A percentile compares a stretch with the other conserved stretches of the same genome.
phyloP scores from a whole-genome alignment of 164 flowering plant species.

The Dillenia suffruticosa region DNA sequence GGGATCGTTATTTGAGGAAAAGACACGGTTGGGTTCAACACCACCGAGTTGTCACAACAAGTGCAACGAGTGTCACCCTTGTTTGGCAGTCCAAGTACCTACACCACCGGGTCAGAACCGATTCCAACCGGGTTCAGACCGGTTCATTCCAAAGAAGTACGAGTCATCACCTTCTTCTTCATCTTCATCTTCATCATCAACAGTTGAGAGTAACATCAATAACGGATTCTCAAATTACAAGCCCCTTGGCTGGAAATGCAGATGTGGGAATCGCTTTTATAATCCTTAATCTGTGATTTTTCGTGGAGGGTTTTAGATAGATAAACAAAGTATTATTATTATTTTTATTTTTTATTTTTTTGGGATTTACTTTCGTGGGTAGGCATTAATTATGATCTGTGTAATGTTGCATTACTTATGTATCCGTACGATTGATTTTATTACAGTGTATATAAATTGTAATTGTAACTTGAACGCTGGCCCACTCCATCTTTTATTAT shows the following conservation, averaged over 20 bases:
- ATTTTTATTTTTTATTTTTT: too few species aligned
- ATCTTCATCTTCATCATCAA: slow-evolving; percentile 6
- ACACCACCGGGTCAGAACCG: slow-evolving; percentile 34
- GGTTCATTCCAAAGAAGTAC: slow-evolving; percentile 8
- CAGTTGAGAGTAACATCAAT: slow-evolving; percentile 15
- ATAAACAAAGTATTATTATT: too few species aligned
- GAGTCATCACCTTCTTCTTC: slow-evolving; percentile 4
- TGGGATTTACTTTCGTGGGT: too few species aligned
- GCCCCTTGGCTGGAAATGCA: slow-evolving; percentile 84
- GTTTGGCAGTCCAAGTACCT: slow-evolving; percentile 84
- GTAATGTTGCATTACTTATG: too few species aligned
- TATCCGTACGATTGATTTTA: too few species aligned
- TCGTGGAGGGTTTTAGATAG: too few species aligned
- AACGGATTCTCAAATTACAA: slow-evolving; percentile 63
- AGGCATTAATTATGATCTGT: too few species aligned
- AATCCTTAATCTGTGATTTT: slow-evolving; percentile 36
- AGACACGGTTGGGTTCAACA: slow-evolving; percentile 70
- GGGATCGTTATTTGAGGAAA: slow-evolving; percentile 43
- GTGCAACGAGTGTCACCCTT: slow-evolving; percentile 83
- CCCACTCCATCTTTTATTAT: too few species aligned
- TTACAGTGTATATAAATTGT: too few species aligned
- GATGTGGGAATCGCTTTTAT: slow-evolving; percentile 50
- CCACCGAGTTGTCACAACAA: slow-evolving; percentile 91
- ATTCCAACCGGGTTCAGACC: slow-evolving; percentile 11
- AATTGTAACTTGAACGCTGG: too few species aligned